Evolutionary conservation across 2,329 filamentous ascomycete genomes (phyloP).

Genomic region (Penicillium fuscoglaucum): DNA sequence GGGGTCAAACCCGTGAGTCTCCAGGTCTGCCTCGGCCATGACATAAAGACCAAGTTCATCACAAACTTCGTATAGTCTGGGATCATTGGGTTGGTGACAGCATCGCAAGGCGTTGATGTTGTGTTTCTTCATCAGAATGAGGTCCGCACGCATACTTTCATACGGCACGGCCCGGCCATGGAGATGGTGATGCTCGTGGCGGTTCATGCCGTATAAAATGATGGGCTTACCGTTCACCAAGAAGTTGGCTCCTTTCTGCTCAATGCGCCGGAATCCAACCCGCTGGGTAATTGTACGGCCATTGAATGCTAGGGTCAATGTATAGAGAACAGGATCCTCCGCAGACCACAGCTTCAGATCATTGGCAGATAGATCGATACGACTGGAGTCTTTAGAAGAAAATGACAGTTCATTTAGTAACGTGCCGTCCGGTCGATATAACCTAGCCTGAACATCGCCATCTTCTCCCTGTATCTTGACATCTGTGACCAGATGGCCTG

Average conservation of each 20-base stretch:
- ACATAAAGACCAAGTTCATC: constrained; percentile 41
- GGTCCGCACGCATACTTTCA: constrained; percentile 61
- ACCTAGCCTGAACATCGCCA: constrained; percentile 38
- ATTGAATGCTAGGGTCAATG: constrained; percentile 45
- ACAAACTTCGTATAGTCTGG: constrained; percentile 32
- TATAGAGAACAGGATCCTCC: constrained; percentile 64
- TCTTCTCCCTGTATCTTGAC: constrained; percentile 56
- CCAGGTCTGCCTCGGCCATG: constrained; percentile 41
- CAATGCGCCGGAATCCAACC: constrained; percentile 65
- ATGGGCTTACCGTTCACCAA: constrained; percentile 64
- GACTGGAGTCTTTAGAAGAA: background rate
- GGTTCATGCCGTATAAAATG: constrained; percentile 64
- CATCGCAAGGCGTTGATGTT: constrained; percentile 71
- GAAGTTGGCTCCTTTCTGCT: constrained; percentile 55
- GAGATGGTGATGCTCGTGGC: constrained; percentile 69
- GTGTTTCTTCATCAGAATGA: constrained; percentile 67
- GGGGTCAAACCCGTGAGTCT: constrained; percentile 40
- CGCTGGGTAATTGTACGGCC: constrained; percentile 48
- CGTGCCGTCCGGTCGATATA: background rate
- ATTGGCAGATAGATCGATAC: constrained; percentile 32
- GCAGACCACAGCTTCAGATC: constrained; percentile 69
- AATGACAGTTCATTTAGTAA: background rate
- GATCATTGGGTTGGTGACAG: constrained; percentile 65
- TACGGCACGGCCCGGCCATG: constrained; percentile 64
- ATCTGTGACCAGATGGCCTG: constrained; percentile 38